These are phyloP conservation scores for Pyricularia sp. DNA, from an alignment of 2,329 filamentous ascomycete genomes.

Conservation along the genomic window DNA sequence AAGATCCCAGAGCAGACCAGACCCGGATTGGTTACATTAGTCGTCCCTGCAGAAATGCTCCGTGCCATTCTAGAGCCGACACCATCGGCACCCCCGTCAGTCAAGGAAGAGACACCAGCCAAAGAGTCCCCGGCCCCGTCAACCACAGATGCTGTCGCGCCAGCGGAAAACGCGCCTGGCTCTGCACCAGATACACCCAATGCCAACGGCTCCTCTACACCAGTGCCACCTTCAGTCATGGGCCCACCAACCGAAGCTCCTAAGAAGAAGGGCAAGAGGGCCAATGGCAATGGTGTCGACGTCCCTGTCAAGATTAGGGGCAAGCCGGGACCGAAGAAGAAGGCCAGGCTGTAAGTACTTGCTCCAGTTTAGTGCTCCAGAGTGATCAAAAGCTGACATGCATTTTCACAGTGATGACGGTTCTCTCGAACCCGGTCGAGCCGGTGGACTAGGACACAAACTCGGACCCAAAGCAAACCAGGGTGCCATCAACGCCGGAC, in stretches of 20 bases:
- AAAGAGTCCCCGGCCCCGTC: constrained; percentile 31
- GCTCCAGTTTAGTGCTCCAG: not conserved
- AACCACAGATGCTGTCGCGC: constrained; percentile 23
- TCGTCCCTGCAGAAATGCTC: constrained; percentile 39
- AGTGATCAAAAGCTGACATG: not conserved
- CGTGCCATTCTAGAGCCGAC: constrained; percentile 36
- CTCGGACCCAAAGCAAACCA: constrained; percentile 94
- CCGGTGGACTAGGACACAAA: constrained; percentile 54
- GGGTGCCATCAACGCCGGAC: constrained; percentile 92
- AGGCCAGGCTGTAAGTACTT: constrained; percentile 73
- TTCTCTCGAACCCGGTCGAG: constrained; percentile 37
- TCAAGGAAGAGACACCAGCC: constrained; percentile 27
- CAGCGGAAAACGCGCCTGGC: constrained; percentile 43
- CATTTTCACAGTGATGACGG: constrained; percentile 46
- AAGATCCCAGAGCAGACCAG: constrained; percentile 13
- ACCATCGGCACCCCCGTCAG: constrained; percentile 25
- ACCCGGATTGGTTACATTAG: constrained; percentile 38
- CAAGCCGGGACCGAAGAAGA: constrained; percentile 96
- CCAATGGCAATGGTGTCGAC: constrained; percentile 48
- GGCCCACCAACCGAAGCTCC: constrained; percentile 49
- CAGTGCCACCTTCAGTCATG: constrained; percentile 43
- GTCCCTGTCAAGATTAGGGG: constrained; percentile 60
- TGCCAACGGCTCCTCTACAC: constrained; percentile 37
- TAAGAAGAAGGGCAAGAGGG: constrained; percentile 72
- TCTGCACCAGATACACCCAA: constrained; percentile 52